Conservation (phyloP, 371 early-diverging fungal genomes). For the Mortierella sp. region DNA sequence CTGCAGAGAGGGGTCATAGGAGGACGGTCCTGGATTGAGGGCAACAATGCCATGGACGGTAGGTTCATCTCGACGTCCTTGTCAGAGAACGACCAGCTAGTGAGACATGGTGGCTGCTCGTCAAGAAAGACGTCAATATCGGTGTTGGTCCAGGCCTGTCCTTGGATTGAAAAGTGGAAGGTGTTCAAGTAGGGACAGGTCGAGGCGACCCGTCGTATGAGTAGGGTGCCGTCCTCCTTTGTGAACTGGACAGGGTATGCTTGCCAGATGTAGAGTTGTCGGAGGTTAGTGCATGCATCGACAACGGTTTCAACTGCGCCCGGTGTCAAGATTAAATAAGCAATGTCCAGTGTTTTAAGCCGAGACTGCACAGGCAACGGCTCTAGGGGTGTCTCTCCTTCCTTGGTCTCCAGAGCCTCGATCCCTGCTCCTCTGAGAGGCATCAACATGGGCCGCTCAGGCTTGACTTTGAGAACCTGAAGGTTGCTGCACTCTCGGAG, state of each 20-base stretch:
- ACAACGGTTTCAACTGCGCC: neutral
- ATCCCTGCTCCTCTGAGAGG: neutral
- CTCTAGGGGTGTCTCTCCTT: neutral
- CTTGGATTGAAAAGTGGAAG: neutral
- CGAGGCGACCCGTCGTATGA: neutral
- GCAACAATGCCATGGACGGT: neutral
- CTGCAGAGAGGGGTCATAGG: neutral
- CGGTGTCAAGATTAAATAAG: neutral
- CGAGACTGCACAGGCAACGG: neutral
- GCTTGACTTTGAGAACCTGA: no score
- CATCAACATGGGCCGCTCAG: neutral
- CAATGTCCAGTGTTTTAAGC: neutral
- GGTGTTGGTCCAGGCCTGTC: neutral
- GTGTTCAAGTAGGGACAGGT: neutral
- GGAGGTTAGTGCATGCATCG: neutral
- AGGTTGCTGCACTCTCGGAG: neutral
- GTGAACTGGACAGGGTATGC: neutral
- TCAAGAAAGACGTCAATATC: neutral
- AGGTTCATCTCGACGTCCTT: conserved; percentile 7
- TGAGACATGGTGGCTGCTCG: neutral
- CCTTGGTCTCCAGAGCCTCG: neutral
- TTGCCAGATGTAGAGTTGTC: neutral
- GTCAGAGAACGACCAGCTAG: neutral
- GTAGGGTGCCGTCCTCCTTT: neutral
- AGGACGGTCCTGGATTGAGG: neutral